phyloP scores from a whole-genome alignment of 305 asterid species.

The Solanum aculeatissimum region DNA sequence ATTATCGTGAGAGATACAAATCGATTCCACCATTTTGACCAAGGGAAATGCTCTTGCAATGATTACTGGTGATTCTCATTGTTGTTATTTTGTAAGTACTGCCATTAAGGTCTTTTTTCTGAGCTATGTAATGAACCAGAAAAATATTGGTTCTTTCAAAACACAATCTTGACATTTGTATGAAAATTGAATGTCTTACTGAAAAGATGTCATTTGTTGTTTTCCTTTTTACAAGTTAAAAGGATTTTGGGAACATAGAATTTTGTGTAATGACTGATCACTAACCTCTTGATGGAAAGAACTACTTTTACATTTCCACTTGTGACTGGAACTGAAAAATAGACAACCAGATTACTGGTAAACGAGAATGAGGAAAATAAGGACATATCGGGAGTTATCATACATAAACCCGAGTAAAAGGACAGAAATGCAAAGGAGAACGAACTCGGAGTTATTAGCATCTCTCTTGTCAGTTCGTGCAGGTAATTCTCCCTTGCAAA shows the following conservation, averaged over 20 bases:
- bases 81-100: background rate
- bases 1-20: conserved; percentile 37
- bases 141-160: background rate
- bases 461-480: background rate
- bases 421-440: background rate
- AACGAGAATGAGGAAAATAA: background rate
- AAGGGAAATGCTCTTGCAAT: conserved; percentile 40
- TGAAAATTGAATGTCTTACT: background rate
- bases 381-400: background rate
- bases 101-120: background rate
- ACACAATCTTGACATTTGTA: background rate
- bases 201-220: background rate
- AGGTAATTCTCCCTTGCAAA: background rate
- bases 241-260: background rate
- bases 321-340: background rate
- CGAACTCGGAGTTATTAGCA: background rate
- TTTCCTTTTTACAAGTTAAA: background rate
- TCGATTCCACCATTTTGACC: conserved; percentile 38
- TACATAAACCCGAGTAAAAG: background rate
- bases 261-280: background rate
- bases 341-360: background rate
- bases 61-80: conserved; percentile 32
- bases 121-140: background rate
- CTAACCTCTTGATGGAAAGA: background rate
- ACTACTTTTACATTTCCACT: background rate